These are phyloP conservation scores for Cystobasidium tubakii DNA, from an alignment of 768 basidiomycete species.

Conservation along the genomic window DNA sequence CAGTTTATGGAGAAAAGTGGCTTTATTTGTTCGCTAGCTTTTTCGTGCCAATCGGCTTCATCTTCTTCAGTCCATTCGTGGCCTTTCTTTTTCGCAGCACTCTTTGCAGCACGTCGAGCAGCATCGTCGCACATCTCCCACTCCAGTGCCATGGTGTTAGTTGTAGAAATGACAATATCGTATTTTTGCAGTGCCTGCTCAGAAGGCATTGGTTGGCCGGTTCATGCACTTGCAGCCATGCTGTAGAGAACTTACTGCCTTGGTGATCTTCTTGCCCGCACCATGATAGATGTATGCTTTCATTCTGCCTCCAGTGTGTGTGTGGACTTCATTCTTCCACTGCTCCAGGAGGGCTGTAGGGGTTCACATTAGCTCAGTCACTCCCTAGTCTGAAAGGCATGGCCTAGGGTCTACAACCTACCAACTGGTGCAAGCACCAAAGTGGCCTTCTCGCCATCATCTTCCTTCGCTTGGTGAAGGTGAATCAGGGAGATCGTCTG, in stretches of 20 bases:
- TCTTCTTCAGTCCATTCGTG: slow-evolving; percentile 41
- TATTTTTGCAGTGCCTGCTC: slow-evolving; percentile 54
- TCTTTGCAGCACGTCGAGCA: slow-evolving; percentile 38
- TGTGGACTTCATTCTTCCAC: slow-evolving; percentile 51
- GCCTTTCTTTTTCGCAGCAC: slow-evolving; percentile 46
- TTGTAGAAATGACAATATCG: slow-evolving; percentile 64
- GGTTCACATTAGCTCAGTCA: neutral
- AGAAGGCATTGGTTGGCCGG: too few species aligned
- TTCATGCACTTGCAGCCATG: too few species aligned
- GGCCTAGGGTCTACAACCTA: neutral
- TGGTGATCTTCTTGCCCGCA: slow-evolving; percentile 52
- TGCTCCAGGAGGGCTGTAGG: slow-evolving; percentile 61
- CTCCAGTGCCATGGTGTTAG: slow-evolving; percentile 61
- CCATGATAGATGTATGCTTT: slow-evolving; percentile 63
- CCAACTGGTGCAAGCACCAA: slow-evolving; percentile 60
- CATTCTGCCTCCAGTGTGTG: slow-evolving; percentile 55
- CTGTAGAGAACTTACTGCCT: too few species aligned
- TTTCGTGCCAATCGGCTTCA: slow-evolving; percentile 42
- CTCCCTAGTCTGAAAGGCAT: too few species aligned
- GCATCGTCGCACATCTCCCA: slow-evolving; percentile 37
- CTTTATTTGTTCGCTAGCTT: slow-evolving; percentile 45
- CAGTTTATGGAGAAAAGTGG: slow-evolving; percentile 48
- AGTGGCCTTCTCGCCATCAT: slow-evolving; percentile 59
- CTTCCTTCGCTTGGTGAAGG: slow-evolving; percentile 54
- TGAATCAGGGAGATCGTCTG: slow-evolving; percentile 76